A percentile compares a stretch with the other conserved stretches of the same genome.
phyloP scores from a whole-genome alignment of 192 early-diverging fungal species.

The Backusella psychrophila region DNA sequence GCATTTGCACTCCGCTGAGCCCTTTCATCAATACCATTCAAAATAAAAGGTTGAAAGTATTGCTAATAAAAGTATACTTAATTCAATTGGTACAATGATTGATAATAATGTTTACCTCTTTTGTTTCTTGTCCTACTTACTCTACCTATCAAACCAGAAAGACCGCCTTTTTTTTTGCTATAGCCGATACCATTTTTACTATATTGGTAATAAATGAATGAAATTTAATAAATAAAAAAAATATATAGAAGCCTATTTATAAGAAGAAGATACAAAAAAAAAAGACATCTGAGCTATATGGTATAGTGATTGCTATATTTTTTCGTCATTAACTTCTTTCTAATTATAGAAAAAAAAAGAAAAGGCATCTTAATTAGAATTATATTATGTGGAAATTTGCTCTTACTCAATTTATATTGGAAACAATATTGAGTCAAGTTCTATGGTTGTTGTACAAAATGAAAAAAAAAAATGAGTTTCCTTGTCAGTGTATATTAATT shows the following conservation, averaged over 20 bases:
- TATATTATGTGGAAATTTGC: background rate
- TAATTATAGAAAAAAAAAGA: slow-evolving; percentile 2
- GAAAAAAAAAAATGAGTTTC: background rate
- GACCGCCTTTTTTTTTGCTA: background rate
- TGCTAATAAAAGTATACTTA: background rate
- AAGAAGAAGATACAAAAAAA: background rate
- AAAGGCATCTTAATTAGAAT: slow-evolving; percentile 2
- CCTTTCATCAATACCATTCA: background rate
- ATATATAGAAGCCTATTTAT: background rate
- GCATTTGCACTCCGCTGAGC: background rate
- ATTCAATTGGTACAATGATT: background rate
- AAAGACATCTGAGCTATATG: background rate
- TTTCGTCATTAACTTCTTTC: background rate
- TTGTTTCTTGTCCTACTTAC: slow-evolving; percentile 2
- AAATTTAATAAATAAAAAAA: background rate
- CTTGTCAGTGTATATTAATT: background rate
- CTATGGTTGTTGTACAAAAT: background rate
- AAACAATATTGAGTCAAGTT: background rate
- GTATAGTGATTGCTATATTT: background rate
- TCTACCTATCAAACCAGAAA: slow-evolving; percentile 4
- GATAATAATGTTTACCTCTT: slow-evolving; percentile 4
- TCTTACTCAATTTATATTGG: slow-evolving; percentile 9
- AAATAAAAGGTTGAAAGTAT: background rate
- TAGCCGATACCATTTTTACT: background rate
- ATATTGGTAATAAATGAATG: background rate